Base-by-base conservation (phyloP, 2,329 filamentous ascomycete species). In the Neofusicoccum ribis region DNA sequence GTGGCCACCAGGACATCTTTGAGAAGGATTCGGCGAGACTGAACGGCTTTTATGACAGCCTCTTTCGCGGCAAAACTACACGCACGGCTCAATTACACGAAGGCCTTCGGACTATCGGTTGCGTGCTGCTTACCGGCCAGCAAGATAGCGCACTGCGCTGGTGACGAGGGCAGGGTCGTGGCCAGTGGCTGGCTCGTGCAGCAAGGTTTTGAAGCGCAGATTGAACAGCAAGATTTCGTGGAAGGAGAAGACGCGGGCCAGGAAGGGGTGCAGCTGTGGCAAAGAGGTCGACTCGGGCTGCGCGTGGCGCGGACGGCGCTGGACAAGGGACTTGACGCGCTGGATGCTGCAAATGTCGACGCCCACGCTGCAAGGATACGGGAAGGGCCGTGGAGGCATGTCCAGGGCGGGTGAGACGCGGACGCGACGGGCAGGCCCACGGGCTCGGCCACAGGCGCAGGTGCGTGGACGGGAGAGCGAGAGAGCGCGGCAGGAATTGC, bases 261-360 rank as follows among this genome's bases (percentile, higher is more conserved):
- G 3, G 44, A 64, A 51, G 15, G n/a, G 34, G 9, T 44, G 63
- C 17, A 64, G 36, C 20, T 20, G 34, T n/a, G 49, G 56, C 56
- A 60, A 36, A 15, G 31, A 14, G 11, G 52, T 17, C 20, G 8
- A 7, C 12, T n/a, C 4, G 23, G 14, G 43, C 8, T 15, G n/a
- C 14, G 37, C 2, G 31, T 20, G 15, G 17, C 27, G 3, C 37
- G 15, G 44, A 3, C 27, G 39, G 39, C 50, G 41, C 36, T 64
- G 39, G 20, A 56, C n/a, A n/a, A 60, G 56, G 15, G 43, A 93
- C 81, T 20, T 77, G 66, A 96, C 87, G 64, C 92, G 88, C 0
- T 83, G 77, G 65, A 92, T 84, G 65, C 84, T 83, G 76, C 91
- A 92, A 65, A 96, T 89, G 74, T 96, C 93, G 54, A 87, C 94